Percentiles rank a stretch among this genome's conserved stretches.
Conservation (phyloP, 2,329 filamentous ascomycete genomes). For the Didymella glomerata region DNA sequence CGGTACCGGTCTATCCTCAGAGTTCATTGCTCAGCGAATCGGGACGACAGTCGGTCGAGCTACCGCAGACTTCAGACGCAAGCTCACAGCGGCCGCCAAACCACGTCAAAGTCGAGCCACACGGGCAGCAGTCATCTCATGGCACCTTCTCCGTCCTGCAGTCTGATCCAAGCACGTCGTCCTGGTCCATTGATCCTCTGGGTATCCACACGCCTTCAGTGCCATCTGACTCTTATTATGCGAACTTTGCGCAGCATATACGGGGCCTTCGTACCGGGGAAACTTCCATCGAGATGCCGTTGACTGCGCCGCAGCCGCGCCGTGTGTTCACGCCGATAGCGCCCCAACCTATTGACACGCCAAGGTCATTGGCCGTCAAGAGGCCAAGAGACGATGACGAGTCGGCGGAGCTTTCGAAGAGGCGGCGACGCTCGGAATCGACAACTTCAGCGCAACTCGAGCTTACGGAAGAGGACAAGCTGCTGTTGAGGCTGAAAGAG, state of each 20-base stretch:
- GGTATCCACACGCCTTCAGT: conserved; percentile 48
- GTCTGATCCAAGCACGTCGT: conserved; percentile 45
- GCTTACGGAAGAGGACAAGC: conserved; percentile 60
- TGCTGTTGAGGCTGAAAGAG: conserved; percentile 61
- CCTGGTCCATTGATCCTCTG: conserved; percentile 54
- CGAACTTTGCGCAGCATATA: conserved; percentile 10
- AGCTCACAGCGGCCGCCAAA: conserved; percentile 23
- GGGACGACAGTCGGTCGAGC: conserved; percentile 8
- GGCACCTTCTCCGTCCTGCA: conserved; percentile 57
- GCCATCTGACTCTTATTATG: conserved; percentile 46
- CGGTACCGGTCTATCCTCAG: conserved; percentile 42
- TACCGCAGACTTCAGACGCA: conserved; percentile 15
- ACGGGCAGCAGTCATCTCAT: conserved; percentile 44
- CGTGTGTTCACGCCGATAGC: conserved; percentile 56
- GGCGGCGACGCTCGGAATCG: conserved; percentile 53
- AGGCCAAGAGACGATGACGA: conserved; percentile 52
- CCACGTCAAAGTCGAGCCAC: conserved; percentile 22
- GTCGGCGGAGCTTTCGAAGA: conserved; percentile 44
- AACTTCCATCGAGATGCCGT: not conserved
- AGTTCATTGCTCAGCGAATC: conserved; percentile 24
- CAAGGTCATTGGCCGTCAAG: conserved; percentile 47
- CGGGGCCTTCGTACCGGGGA: conserved; percentile 10
- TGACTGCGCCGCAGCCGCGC: conserved; percentile 50
- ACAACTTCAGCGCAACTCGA: conserved; percentile 49
- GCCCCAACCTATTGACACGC: conserved; percentile 51